Base-by-base conservation (phyloP, 768 basidiomycete genomes). In the Trametes villosa region DNA sequence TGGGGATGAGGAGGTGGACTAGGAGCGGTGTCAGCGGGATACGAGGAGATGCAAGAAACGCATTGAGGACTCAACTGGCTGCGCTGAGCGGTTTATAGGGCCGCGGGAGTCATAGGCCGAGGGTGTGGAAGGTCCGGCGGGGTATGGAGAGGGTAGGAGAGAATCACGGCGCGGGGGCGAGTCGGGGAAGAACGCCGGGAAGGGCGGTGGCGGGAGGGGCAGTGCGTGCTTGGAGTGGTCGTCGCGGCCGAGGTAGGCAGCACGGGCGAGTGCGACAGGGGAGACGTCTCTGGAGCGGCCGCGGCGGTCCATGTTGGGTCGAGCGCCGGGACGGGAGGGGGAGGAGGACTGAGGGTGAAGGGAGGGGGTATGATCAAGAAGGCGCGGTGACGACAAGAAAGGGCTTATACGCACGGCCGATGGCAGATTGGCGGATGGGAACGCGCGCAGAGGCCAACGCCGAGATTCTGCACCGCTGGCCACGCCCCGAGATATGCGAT, bases 241-340 rank as follows among this genome's bases (percentile, higher is more conserved):
- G 55, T 71, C 65, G 52, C 42, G 48, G 55, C 57, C 61, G 41
- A 55, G 42, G 41, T 30, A 42, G 29, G 51, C n/a, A 33, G 52
- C 57, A 33, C 57, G 57, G 7, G 62, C 59, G 47, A 65, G 30
- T 11, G 68, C 67, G 44, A 68, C 57, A 54, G 70, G 70, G 15
- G 72, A 69, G 30, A 73, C 59, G 40, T 68, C 65, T 48, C 64
- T 53, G 9, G 68, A 67, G 58, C 70, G 69, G 57, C 72, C 72
- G 52, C 72, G 66, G 46, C 57, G 47, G 59, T 62, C 58, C 71
- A 72, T 72, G 58, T 20, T n/a, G 62, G 58, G 24, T 41, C 40
- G n/a, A 42, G 49, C 22, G 60, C 38, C 38, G 30, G 62, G 58
- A 49, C 45, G 26, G 20, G 24, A 22, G 18, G 18, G 56, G 46